Base-by-base conservation (phyloP, 345 rosid genomes). In the Lagerstroemia speciosa region DNA sequence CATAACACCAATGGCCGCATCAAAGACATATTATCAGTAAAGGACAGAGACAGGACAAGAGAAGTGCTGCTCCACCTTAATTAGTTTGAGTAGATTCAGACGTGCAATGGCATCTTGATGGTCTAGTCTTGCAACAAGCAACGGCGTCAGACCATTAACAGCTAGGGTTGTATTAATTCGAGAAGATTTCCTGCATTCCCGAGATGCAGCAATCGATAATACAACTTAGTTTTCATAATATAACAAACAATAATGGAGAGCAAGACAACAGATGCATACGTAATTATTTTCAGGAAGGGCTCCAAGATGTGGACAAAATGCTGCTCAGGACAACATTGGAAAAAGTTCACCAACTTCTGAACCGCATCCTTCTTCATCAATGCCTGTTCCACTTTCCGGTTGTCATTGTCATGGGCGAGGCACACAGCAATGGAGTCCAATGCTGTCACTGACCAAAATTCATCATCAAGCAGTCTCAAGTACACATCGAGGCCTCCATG, bases 101-200 rank as follows among this genome's bases (percentile, higher is more conserved):
- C 98, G 95, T 69, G 96, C 98, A 72, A 94, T 89, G 12, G 98
- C 99, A 83, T 94, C 99, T 77, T 87, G 99, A 70, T 94, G 97
- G 77, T 94, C 93, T 77, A 94, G 82, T 78, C 95, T 89, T 53
- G 87, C 79, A 37, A 94, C 83, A 4, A 94, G 93, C 73, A 94
- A 78, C 1, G 98, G 93, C 10, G 99, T 94, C 85, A 94, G 83
- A 58, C 99, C 99, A 78, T 89, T 91, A 30, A 91, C 98, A 75
- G 99, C 99, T 78, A 94, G 76, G 11, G 97, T 89, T 62, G 89
- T 94, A 74, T 94, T 94, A 81, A 94, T 91, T 70, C 89, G 87
- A 61, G 85, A 82, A 60, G 98, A 93, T 86, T 93, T 93, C 85
- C 98, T 93, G 63, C 63, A 58, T 27, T 2, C 63, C 33, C 5